Evolutionary conservation across 2,329 filamentous ascomycete genomes (phyloP).

Genomic region (Furcasterigmium sp.): DNA sequence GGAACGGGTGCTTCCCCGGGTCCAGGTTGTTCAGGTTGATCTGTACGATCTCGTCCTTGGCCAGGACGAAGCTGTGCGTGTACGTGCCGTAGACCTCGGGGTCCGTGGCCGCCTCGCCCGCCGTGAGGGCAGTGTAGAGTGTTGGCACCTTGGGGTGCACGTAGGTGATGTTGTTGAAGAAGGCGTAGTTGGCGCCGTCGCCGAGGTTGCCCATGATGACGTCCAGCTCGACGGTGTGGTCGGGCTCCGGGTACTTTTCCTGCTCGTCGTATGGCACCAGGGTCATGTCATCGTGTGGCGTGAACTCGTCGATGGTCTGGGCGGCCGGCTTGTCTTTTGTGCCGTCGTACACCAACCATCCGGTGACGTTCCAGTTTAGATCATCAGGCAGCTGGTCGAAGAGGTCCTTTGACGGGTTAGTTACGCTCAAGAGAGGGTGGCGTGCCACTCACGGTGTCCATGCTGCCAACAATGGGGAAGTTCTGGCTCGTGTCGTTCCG

Average conservation of each 20-base stretch:
- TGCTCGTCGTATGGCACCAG: conserved; percentile 65
- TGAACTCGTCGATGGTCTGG: conserved; percentile 49
- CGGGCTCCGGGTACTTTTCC: conserved; percentile 54
- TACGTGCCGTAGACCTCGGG: conserved; percentile 59
- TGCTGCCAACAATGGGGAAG: conserved; percentile 63
- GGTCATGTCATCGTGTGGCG: conserved; percentile 68
- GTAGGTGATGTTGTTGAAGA: conserved; percentile 77
- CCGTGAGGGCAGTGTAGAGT: conserved; percentile 68
- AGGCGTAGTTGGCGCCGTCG: conserved; percentile 57
- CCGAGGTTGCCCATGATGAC: conserved; percentile 56
- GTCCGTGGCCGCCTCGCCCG: conserved; percentile 54
- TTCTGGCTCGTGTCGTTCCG: conserved; percentile 57
- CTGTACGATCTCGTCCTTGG: conserved; percentile 64
- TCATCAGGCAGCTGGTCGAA: conserved; percentile 64
- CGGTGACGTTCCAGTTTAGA: conserved; percentile 64
- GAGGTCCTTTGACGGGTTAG: conserved; percentile 37
- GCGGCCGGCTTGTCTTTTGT: conserved; percentile 43
- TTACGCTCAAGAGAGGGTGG: conserved; percentile 6
- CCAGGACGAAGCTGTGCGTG: conserved; percentile 63
- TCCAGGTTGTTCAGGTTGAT: conserved; percentile 76
- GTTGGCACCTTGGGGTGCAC: conserved; percentile 69
- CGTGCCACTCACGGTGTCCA: conserved; percentile 53
- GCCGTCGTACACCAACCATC: conserved; percentile 57
- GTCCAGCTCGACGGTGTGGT: conserved; percentile 57
- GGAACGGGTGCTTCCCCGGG: conserved; percentile 66